phyloP scores from a whole-genome alignment of 164 flowering plant species.

The Houttuynia cordata region DNA sequence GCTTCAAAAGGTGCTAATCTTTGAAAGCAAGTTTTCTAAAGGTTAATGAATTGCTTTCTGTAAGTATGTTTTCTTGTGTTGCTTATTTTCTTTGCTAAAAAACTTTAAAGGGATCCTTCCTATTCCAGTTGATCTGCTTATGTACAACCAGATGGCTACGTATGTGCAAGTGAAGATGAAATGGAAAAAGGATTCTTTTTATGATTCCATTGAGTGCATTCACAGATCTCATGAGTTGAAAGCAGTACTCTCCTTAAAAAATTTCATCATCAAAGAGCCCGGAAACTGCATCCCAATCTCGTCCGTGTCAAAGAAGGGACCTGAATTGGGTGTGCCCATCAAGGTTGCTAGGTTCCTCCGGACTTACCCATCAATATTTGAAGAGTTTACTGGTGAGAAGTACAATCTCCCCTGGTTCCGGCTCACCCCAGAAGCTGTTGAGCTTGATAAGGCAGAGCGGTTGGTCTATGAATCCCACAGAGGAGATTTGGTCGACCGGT shows the following conservation, averaged over 20 bases:
- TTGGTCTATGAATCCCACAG: constrained; percentile 24
- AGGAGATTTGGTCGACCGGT: constrained; percentile 33
- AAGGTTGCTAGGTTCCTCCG: constrained; percentile 65
- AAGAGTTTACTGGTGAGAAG: constrained; percentile 59
- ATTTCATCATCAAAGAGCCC: constrained; percentile 34
- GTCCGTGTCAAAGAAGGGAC: constrained; percentile 47
- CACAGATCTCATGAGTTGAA: constrained; percentile 41
- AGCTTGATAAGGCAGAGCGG: constrained; percentile 47
- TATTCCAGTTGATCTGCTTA: too few relatives aligned
- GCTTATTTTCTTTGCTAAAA: background rate
- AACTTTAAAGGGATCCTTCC: background rate
- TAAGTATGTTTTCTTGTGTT: background rate
- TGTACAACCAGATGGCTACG: constrained; percentile 25
- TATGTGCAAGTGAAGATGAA: constrained; percentile 84
- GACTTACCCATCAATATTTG: constrained; percentile 64
- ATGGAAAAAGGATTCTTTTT: constrained; percentile 64
- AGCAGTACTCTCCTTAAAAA: constrained; percentile 47
- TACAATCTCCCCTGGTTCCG: constrained; percentile 77
- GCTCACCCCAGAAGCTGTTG: constrained; percentile 53
- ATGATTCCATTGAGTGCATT: constrained; percentile 55
- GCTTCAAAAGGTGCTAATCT: too few relatives aligned
- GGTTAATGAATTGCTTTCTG: background rate
- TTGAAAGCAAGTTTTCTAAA: too few relatives aligned
- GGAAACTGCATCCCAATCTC: constrained; percentile 60
- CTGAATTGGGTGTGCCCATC: constrained; percentile 33